These are phyloP conservation scores for Lentinula sp. DNA, from an alignment of 768 basidiomycete genomes.

Conservation along the genomic window DNA sequence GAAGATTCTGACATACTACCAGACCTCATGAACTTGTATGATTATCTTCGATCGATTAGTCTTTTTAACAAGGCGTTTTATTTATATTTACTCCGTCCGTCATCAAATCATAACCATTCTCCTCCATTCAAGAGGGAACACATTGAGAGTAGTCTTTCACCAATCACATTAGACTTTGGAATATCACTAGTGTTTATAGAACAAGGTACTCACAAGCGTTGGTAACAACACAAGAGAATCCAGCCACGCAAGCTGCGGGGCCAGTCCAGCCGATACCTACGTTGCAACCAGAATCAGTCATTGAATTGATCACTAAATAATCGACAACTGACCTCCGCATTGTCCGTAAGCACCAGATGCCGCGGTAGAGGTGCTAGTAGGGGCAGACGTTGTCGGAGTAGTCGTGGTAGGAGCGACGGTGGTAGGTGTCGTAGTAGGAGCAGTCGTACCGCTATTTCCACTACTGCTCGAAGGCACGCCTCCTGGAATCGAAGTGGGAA, in stretches of 20 bases:
- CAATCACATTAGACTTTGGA: neutral
- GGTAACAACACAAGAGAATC: slow-evolving; percentile 6
- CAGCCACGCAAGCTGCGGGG: neutral
- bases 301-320: neutral
- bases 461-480: neutral
- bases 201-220: slow-evolving; percentile 6
- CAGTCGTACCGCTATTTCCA: neutral
- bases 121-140: neutral
- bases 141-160: neutral
- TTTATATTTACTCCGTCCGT: too few species aligned
- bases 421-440: neutral
- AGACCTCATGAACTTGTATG: too few species aligned
- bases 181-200: too few species aligned
- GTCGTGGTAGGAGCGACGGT: neutral
- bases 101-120: too few species aligned
- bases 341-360: neutral
- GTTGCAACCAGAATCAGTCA: neutral
- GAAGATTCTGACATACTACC: too few species aligned
- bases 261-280: slow-evolving; percentile 5
- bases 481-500: slow-evolving; percentile 8
- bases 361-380: neutral
- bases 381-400: neutral
- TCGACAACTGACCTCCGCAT: neutral
- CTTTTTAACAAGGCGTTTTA: too few species aligned
- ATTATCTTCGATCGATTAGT: too few species aligned